phyloP scores from a whole-genome alignment of 371 early-diverging fungal species.

The Syncephalis plumigaleata region DNA sequence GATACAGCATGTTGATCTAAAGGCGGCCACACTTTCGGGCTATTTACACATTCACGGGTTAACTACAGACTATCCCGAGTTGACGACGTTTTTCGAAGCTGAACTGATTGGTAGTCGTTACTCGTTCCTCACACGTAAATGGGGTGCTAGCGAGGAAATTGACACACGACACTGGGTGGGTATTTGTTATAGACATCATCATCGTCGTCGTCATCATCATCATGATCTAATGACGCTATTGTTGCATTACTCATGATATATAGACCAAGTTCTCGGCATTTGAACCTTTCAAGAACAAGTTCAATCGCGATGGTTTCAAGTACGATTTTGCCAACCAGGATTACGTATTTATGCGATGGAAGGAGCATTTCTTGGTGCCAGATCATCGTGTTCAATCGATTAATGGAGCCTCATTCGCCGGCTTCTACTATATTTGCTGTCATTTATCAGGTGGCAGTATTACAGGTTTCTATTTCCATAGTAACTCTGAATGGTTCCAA shows the following conservation, averaged over 20 bases:
- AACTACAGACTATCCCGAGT: conserved; percentile 57
- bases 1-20: conserved; percentile 68
- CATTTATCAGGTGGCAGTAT: conserved; percentile 57
- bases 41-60: conserved; percentile 66
- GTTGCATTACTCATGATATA: neutral
- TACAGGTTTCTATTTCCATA: conserved; percentile 79
- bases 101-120: conserved; percentile 65
- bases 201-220: no score
- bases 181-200: neutral
- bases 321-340: conserved; percentile 54
- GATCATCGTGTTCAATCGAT: conserved; percentile 76
- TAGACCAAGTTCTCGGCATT: conserved; percentile 44
- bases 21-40: conserved; percentile 51
- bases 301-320: conserved; percentile 45
- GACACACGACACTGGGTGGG: conserved; percentile 72
- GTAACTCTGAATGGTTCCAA: conserved; percentile 68
- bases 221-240: neutral
- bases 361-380: conserved; percentile 90
- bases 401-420: conserved; percentile 84
- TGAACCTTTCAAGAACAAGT: conserved; percentile 27
- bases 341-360: conserved; percentile 91
- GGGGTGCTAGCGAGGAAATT: conserved; percentile 62
- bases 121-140: conserved; percentile 66
- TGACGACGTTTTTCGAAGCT: conserved; percentile 73
- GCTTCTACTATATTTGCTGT: conserved; percentile 89